Conservation (phyloP, 2,329 filamentous ascomycete species). For the Phialophora chinensis region DNA sequence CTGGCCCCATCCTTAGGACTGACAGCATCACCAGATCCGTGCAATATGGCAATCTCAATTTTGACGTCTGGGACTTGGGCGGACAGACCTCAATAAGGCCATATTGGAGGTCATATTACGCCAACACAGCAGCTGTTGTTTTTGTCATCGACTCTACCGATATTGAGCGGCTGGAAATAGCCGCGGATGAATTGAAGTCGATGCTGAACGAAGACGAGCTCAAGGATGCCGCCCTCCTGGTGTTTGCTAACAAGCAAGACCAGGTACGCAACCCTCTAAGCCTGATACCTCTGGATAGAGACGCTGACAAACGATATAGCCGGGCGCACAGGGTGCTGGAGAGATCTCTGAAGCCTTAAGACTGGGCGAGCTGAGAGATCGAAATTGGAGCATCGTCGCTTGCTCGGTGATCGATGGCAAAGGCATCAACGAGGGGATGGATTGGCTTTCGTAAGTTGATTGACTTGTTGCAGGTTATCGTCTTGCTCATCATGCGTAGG, state of each 20-base stretch:
- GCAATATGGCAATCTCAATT: slow-evolving; percentile 96
- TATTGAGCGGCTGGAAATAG: slow-evolving; percentile 91
- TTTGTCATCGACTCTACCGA: slow-evolving; percentile 99
- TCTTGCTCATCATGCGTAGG: slow-evolving; percentile 25
- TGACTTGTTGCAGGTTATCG: not conserved
- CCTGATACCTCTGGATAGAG: not conserved
- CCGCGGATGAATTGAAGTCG: slow-evolving; percentile 86
- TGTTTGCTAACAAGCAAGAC: slow-evolving; percentile 99
- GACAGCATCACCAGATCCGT: slow-evolving; percentile 63
- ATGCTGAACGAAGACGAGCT: slow-evolving; percentile 99
- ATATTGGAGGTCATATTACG: slow-evolving; percentile 99
- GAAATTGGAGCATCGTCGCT: slow-evolving; percentile 99
- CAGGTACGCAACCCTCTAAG: slow-evolving; percentile 31
- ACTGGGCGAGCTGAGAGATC: slow-evolving; percentile 87
- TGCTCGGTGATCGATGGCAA: slow-evolving; percentile 95
- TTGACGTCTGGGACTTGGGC: slow-evolving; percentile 98
- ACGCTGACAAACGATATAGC: slow-evolving; percentile 60
- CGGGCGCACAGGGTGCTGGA: slow-evolving; percentile 91
- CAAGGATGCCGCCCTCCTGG: slow-evolving; percentile 85
- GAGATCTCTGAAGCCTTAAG: slow-evolving; percentile 95
- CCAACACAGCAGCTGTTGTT: slow-evolving; percentile 96
- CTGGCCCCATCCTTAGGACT: slow-evolving; percentile 1
- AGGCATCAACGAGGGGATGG: slow-evolving; percentile 96
- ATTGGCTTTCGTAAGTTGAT: slow-evolving; percentile 70
- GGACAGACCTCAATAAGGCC: slow-evolving; percentile 98